Conservation (phyloP, 2,329 filamentous ascomycete species). For the Aspergillus udagawae region DNA sequence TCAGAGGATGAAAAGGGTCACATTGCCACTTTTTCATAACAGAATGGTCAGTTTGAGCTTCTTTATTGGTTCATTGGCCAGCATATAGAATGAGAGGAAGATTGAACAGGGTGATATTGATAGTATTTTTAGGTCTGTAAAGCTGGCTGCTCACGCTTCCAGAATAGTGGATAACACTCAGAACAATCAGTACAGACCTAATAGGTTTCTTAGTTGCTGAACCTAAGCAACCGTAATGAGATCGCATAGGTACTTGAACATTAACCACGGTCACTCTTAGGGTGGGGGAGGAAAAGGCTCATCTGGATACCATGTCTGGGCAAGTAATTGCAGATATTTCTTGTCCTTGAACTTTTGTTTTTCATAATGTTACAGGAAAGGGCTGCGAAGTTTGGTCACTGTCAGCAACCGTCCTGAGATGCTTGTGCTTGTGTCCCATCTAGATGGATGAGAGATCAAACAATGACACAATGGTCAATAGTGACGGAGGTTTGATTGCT, state of each 20-base stretch:
- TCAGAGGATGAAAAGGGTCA: background rate
- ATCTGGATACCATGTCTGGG: background rate
- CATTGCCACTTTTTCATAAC: background rate
- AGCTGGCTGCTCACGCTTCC: background rate
- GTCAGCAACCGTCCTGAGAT: background rate
- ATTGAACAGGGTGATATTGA: background rate
- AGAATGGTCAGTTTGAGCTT: background rate
- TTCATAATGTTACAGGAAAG: background rate
- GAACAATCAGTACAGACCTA: background rate
- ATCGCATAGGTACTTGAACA: background rate
- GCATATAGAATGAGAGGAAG: background rate
- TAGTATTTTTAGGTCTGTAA: background rate
- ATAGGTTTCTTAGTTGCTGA: background rate
- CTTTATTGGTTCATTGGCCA: background rate
- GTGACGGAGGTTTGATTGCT: background rate
- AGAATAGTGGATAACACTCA: slow-evolving; percentile 1
- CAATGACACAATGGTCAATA: background rate
- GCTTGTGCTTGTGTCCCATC: background rate
- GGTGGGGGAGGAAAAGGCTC: background rate
- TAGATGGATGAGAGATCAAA: background rate
- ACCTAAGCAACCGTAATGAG: background rate
- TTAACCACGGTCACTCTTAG: no score
- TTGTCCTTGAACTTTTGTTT: background rate
- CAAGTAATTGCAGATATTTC: background rate
- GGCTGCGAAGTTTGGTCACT: background rate